Conservation (phyloP, 2,329 filamentous ascomycete species). For the Fusarium sp. region DNA sequence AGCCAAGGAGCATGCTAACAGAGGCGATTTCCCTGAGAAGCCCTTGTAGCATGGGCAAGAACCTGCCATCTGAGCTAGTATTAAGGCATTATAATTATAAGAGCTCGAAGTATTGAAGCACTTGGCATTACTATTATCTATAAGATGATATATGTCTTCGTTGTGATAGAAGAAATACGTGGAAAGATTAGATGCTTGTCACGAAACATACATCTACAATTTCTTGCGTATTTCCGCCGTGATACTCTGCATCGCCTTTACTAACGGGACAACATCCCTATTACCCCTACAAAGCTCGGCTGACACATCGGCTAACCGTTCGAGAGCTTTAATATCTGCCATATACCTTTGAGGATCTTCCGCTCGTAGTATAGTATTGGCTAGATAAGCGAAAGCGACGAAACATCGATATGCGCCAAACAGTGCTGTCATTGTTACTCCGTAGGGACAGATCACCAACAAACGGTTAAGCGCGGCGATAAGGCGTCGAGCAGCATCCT, state of each 20-base stretch:
- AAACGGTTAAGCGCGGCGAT: conserved; percentile 38
- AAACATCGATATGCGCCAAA: conserved; percentile 49
- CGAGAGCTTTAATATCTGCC: conserved; percentile 42
- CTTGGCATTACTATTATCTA: not conserved
- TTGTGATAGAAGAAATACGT: not conserved
- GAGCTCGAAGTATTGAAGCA: not conserved
- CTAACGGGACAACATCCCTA: conserved; percentile 45
- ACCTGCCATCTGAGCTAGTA: not conserved
- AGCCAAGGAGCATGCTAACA: conserved; percentile 9
- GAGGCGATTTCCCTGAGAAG: conserved; percentile 9
- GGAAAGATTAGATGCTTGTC: too few species aligned
- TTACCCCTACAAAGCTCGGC: conserved; percentile 38
- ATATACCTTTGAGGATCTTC: conserved; percentile 26
- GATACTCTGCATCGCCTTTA: conserved; percentile 46
- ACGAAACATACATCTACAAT: not conserved
- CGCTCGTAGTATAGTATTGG: conserved; percentile 42
- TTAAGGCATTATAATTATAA: not conserved
- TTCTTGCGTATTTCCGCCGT: conserved; percentile 44
- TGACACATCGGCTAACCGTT: conserved; percentile 33
- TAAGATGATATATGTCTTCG: not conserved
- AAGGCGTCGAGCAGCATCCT: conserved; percentile 44
- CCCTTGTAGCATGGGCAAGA: not conserved
- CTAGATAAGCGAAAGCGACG: conserved; percentile 47
- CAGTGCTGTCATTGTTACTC: conserved; percentile 41
- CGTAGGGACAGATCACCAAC: conserved; percentile 41